phyloP scores from a whole-genome alignment of 2,329 filamentous ascomycete genomes.

The Ambrosiella beaveri region DNA sequence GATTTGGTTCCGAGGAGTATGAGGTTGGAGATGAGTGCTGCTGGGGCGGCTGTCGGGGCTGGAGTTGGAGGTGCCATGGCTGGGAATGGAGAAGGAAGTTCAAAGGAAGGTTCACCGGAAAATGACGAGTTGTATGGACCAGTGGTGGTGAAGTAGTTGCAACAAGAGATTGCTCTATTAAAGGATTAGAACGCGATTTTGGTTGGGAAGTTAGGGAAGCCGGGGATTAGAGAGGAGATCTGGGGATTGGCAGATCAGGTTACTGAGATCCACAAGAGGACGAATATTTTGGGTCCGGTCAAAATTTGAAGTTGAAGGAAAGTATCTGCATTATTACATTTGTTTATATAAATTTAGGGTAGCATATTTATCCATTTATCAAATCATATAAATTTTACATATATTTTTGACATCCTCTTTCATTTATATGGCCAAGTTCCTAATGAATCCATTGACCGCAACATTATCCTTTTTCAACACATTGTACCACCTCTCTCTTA shows the following conservation, averaged over 20 bases:
- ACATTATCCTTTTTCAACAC: conserved; percentile 6
- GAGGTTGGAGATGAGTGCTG: neutral
- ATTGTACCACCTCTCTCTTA: conserved; percentile 13
- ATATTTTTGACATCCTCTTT: neutral
- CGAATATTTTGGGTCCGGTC: neutral
- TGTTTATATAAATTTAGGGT: neutral
- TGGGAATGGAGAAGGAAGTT: neutral
- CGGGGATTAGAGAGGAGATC: conserved; percentile 17
- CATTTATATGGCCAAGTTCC: neutral
- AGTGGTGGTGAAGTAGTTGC: conserved; percentile 34
- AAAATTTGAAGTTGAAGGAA: neutral
- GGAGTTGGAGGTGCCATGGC: conserved; percentile 24
- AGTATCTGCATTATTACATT: neutral
- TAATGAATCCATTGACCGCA: neutral
- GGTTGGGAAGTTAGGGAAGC: conserved; percentile 34
- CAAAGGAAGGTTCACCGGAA: neutral
- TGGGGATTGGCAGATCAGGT: neutral
- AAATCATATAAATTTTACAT: neutral
- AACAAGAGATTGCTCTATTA: conserved; percentile 36
- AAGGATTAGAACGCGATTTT: conserved; percentile 43
- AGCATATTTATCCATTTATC: neutral
- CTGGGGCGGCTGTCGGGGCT: neutral
- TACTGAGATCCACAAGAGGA: neutral
- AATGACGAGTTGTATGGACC: conserved; percentile 18
- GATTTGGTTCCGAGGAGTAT: neutral